Percentiles rank a stretch among this genome's conserved stretches.
Evolutionary conservation across 805 yeast species (phyloP).

Genomic region (Saccharomycopsis microspora): DNA sequence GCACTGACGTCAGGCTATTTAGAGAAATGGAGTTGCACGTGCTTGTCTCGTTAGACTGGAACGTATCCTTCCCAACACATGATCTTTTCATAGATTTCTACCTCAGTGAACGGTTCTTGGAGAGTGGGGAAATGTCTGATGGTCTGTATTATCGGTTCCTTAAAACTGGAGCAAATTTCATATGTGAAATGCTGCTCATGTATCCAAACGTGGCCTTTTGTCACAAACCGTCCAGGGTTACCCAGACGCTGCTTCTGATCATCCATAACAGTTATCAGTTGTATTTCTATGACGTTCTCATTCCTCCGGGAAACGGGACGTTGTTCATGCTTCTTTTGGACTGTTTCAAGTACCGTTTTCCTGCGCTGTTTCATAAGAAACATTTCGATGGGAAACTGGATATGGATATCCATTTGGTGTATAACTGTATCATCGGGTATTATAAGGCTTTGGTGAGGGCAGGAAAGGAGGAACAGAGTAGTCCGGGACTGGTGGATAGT

Average conservation of each 20-base stretch:
- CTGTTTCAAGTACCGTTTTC: background rate
- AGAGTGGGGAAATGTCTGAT: background rate
- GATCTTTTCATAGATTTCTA: constrained; percentile 14
- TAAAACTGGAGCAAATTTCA: constrained; percentile 10
- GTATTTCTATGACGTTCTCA: constrained; percentile 2
- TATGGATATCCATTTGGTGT: background rate
- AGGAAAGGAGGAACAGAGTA: background rate
- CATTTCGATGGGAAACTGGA: background rate
- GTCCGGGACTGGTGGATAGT: too few relatives aligned
- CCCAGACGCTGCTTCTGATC: constrained; percentile 7
- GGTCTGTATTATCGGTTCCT: constrained; percentile 8
- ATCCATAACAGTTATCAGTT: constrained; percentile 11
- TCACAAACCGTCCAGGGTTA: constrained; percentile 9
- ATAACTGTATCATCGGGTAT: background rate
- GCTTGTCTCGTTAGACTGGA: constrained; percentile 30
- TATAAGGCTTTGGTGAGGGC: background rate
- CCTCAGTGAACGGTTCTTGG: constrained; percentile 7
- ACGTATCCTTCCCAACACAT: constrained; percentile 16
- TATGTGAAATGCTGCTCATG: constrained; percentile 10
- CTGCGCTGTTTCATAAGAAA: background rate
- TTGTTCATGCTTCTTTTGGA: background rate
- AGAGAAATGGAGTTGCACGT: constrained; percentile 35
- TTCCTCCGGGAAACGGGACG: background rate
- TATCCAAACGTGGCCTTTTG: constrained; percentile 9
- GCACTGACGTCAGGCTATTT: background rate